phyloP scores from a whole-genome alignment of 177 flowering plant species.

The Vitis hybrid region DNA sequence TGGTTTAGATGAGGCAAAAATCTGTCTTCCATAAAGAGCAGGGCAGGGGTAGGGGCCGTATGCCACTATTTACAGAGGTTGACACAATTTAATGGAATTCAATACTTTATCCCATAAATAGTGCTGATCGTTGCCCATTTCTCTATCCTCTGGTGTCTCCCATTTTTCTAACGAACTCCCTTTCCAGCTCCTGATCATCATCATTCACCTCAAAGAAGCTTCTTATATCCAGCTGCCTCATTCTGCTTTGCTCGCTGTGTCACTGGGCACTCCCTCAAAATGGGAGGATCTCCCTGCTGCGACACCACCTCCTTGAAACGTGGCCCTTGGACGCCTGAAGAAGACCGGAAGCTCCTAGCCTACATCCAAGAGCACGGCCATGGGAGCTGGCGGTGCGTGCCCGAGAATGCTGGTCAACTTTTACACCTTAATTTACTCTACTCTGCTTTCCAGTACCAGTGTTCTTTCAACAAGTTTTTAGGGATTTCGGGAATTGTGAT shows the following conservation, averaged over 20 bases:
- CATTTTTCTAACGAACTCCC: background rate
- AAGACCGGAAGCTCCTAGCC: conserved; percentile 24
- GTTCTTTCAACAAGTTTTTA: background rate
- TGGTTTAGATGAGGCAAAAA: too few relatives aligned
- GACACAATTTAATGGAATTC: background rate
- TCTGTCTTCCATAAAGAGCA: too few relatives aligned
- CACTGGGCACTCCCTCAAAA: background rate
- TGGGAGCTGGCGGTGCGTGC: conserved; percentile 28
- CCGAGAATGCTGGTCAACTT: conserved; percentile 16
- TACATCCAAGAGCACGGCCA: conserved; percentile 21
- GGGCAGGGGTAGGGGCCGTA: too few relatives aligned
- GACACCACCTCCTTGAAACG: conserved; percentile 12
- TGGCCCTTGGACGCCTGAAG: conserved; percentile 26
- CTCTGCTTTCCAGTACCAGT: background rate
- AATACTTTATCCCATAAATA: background rate
- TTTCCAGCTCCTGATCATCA: background rate
- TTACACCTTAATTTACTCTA: too few relatives aligned
- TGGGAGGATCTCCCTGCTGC: conserved; percentile 20
- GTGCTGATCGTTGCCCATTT: background rate
- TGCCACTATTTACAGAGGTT: too few relatives aligned
- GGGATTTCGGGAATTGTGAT: too few relatives aligned
- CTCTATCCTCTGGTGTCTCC: background rate
- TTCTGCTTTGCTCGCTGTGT: background rate
- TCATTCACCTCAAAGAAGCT: background rate
- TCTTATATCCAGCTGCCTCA: background rate